Base-by-base conservation (phyloP, 768 basidiomycete genomes). In the Tephrocybe sp. region DNA sequence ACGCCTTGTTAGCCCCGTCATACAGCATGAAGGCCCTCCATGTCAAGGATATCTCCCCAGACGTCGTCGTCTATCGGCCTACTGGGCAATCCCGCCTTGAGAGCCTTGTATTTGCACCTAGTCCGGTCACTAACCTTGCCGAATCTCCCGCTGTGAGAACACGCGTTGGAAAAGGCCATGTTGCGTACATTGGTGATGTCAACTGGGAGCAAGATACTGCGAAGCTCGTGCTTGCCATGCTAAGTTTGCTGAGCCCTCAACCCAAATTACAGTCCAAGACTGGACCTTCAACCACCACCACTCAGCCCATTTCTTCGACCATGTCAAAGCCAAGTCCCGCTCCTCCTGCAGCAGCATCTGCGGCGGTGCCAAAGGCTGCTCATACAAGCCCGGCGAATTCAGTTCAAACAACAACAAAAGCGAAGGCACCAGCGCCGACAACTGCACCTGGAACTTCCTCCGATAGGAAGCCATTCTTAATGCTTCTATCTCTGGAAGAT, bases 11-110 rank as follows among this genome's bases (percentile, higher is more conserved):
- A 6, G 48, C 43, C 2, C 18, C 40, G 4, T 62, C 66, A 0
- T 73, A 71, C 58, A 75, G 73, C 57, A 76, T 76, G 74, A 77
- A 76, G 57, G 67, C 72, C 0, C 55, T 73, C 4, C 68, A 73
- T 48, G 48, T 75, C 49, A 62, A 59, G 48, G 60, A 64, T 37
- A 65, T 72, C 34, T 44, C 55, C 7, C 53, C 64, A 11, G 65
- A 67, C 30, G 58, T 62, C 20, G 66, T 65, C 14, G 49, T 77
- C 0, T 77, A 78, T 51, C 39, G 30, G 15, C 55, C 66, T 11
- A 65, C 58, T 2, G 43, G 56, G 1, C 55, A 55, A 18, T 69
- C 66, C 9, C 52, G 53, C 25, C 44, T 61, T 3, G 56, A 69
- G 38, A 66, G 66, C 24, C n/a, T 56, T 26, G 69, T 68, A 0